Base-by-base conservation (phyloP, 2,329 filamentous ascomycete species). In the Bipolaris sorokiniana region DNA sequence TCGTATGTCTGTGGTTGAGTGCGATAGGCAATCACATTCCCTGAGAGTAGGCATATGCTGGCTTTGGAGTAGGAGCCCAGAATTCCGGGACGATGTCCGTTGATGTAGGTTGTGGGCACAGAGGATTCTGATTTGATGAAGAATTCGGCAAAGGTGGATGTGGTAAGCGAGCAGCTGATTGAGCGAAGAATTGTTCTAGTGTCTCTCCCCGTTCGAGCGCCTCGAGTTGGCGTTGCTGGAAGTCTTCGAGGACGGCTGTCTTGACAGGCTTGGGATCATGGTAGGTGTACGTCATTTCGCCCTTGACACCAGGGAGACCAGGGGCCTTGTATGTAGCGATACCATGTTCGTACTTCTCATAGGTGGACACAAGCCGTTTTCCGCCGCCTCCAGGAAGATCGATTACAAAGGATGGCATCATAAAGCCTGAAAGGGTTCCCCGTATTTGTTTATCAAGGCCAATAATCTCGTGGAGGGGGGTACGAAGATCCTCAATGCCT, bases 311-410 rank as follows among this genome's bases (percentile, higher is more conserved):
- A 3, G 74, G 80, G 2, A 87, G 75, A 1, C 83, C 82, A 0
- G 86, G 86, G 5, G 86, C 85, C 20, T 72, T 77, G 70, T 84
- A 88, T 0, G 71, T 82, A 10, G 84, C 86, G 20, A 84, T 69
- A 0, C 86, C 86, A 2, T 77, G 76, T 68, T 88, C 80, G 65
- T 88, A 88, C 1, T 74, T 79, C 52, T 83, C 76, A 62, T 78
- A 81, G 11, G 81, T 82, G 40, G 80, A 80, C 1, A 84, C 84
- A 10, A 86, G 79, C 41, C 86, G 81, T 76, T 89, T 88, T 2
- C 86, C 86, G 1, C 86, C 86, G 1, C 86, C 86, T 1, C 82
- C 84, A 0, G 86, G 86, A 5, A 89, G 80, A 67, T 89, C 86
- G 18, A 88, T 83, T 5, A 88, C 82, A 64, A 88, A 88, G 16